Base-by-base conservation (phyloP, 192 early-diverging fungal genomes). In the Ramicandelaber brevisporus region DNA sequence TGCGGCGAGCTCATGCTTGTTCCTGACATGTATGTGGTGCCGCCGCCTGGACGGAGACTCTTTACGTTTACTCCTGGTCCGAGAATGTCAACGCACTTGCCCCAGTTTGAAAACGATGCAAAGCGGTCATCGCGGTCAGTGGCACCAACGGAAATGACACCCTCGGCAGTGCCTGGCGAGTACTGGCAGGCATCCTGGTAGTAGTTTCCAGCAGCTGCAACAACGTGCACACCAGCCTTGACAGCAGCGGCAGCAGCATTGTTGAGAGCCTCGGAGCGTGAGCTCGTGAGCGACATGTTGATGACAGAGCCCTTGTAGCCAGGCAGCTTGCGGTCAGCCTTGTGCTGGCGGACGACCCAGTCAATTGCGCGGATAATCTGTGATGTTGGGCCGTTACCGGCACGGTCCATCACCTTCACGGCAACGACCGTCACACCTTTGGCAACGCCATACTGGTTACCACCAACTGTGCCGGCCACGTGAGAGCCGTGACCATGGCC, bases 51-150 rank as follows among this genome's bases (percentile, higher is more conserved):
- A n/a, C n/a, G n/a, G n/a, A n/a, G n/a, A n/a, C n/a, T n/a, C n/a
- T n/a, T n/a, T n/a, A n/a, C n/a, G n/a, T n/a, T n/a, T n/a, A n/a
- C n/a, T n/a, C n/a, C n/a, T n/a, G n/a, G n/a, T n/a, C n/a, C n/a
- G n/a, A n/a, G n/a, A n/a, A n/a, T n/a, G n/a, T n/a, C n/a, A n/a
- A n/a, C n/a, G n/a, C n/a, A n/a, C n/a, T n/a, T n/a, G n/a, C n/a
- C n/a, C n/a, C n/a, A n/a, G n/a, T n/a, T n/a, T n/a, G n/a, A n/a
- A n/a, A n/a, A n/a, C n/a, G n/a, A n/a, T n/a, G n/a, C n/a, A n/a
- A n/a, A n/a, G n/a, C n/a, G n/a, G 30, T 79, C 78, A 5, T 65
- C 56, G 10, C 35, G 10, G 24, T 69, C 61, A 3, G 59, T 69
- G 0, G 77, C 76, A 5, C 65, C 66, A 1, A 69, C 66, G 0